phyloP scores from a whole-genome alignment of 2,329 filamentous ascomycete species.

The Ascosphaera pollenicola region DNA sequence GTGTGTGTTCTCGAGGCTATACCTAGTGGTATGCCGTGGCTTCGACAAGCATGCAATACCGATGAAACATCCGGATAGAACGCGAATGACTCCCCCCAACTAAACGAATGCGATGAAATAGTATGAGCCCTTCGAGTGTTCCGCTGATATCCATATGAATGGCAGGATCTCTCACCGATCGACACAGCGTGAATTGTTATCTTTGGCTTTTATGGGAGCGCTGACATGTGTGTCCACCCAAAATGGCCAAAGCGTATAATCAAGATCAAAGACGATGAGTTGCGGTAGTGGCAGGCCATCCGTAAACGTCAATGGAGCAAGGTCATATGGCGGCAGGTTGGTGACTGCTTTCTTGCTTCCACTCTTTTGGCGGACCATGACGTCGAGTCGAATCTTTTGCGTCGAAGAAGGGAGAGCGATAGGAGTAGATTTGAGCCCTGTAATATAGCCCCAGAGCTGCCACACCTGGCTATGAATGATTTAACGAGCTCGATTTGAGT shows the following conservation, averaged over 20 bases:
- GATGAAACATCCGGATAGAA: slow-evolving; percentile 51
- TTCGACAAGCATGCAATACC: slow-evolving; percentile 40
- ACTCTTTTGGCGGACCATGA: slow-evolving; percentile 15
- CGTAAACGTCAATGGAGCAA: slow-evolving; percentile 33
- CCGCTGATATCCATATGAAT: not conserved
- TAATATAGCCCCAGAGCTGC: too few species aligned
- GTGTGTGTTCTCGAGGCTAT: slow-evolving; percentile 64
- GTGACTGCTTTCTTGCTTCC: slow-evolving; percentile 15
- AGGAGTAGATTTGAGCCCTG: too few species aligned
- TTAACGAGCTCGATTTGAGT: too few species aligned
- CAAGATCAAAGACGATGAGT: slow-evolving; percentile 80
- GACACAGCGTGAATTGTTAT: slow-evolving; percentile 24
- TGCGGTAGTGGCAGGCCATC: slow-evolving; percentile 53
- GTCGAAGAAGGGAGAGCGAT: too few species aligned
- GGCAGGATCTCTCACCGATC: slow-evolving; percentile 14
- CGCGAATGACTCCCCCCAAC: slow-evolving; percentile 40
- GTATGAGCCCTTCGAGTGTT: not conserved
- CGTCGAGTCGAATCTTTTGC: too few species aligned
- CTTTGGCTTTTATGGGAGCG: slow-evolving; percentile 44
- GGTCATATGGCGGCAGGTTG: slow-evolving; percentile 9
- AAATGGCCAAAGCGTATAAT: slow-evolving; percentile 98
- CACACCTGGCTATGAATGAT: too few species aligned
- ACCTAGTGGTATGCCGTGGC: slow-evolving; percentile 35
- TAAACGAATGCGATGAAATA: slow-evolving; percentile 5
- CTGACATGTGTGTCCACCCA: slow-evolving; percentile 90